Evolutionary conservation across 768 basidiomycete species (phyloP), one percentile per base, ranked within the genome.

Genomic region (Mycena vitilis): DNA sequence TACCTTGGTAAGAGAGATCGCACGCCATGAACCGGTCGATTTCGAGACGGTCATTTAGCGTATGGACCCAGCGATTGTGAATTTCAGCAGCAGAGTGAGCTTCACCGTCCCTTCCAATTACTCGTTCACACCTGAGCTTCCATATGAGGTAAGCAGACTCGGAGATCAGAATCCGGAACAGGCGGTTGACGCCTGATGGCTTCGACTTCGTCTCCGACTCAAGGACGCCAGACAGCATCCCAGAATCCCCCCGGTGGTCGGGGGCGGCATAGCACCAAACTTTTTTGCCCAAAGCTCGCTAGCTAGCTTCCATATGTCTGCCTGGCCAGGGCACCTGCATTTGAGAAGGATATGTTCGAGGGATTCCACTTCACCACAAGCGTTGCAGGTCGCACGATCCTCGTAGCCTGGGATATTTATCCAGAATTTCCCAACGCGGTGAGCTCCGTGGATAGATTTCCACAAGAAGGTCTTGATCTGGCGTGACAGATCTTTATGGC

Each of bases 61-160:
- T 16, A 13, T 44, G 37, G 3, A 57, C 20, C 69, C 65, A 63
- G 4, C 69, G 38, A 40, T 66, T 67, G 10, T 71, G 65, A 13
- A 66, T 49, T 36, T 71, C 52, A 15, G 52, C 16, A 15, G 12
- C 60, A 18, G 45, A n/a, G 0, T 56, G 6, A 22, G 47, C 11
- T 60, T 23, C 18, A 25, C 59, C 42, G 22, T 60, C 72, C 3
- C 47, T 36, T 10, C 4, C 20, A 38, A 74, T 74, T 13, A 65
- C 63, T 11, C 58, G 20, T 52, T 73, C 70, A 57, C 68, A 69
- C n/a, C 72, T 23, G 45, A 73, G n/a, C 34, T 58, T 66, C 65
- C 71, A 74, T 5, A 70, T 73, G 0, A 74, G 69, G 60, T 66
- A 60, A 3, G 60, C 60, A 0, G 62, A 60, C 48, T 73, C 71